A percentile compares a stretch with the other conserved stretches of the same genome.
phyloP scores from a whole-genome alignment of 108 stramenopile genomes.

The Stephanodiscus minutulus region DNA sequence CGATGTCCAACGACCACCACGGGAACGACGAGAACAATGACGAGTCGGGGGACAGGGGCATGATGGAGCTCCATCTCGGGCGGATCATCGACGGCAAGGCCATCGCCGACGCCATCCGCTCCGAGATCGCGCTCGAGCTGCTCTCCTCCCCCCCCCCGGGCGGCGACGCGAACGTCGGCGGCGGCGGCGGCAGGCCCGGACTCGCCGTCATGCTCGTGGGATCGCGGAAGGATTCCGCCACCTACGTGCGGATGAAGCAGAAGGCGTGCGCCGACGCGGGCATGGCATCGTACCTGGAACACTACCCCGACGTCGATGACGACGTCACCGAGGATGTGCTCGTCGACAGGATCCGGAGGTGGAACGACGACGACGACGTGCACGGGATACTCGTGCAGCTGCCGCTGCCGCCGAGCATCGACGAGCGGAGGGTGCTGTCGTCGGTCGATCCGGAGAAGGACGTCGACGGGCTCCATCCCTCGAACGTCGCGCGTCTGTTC shows the following conservation, averaged over 20 bases:
- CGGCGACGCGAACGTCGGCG: conserved; percentile 8
- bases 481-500: conserved; percentile 85
- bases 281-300: conserved; percentile 77
- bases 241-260: conserved; percentile 98
- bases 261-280: conserved; percentile 92
- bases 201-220: conserved; percentile 96
- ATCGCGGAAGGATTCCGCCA: conserved; percentile 89
- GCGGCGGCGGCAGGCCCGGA: conserved; percentile 61
- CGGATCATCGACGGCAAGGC: conserved; percentile 78
- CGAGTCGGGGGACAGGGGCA: no score
- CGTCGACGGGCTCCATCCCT: conserved; percentile 96
- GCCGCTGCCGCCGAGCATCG: conserved; percentile 89
- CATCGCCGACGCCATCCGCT: conserved; percentile 71
- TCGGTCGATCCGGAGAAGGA: conserved; percentile 85
- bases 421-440: conserved; percentile 79
- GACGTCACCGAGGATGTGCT: conserved; percentile 84
- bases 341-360: conserved; percentile 63
- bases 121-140: conserved; percentile 65
- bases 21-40: no score
- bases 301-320: conserved; percentile 68
- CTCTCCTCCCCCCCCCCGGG: no score
- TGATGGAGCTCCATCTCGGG: no score
- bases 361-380: conserved; percentile 81
- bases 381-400: conserved; percentile 98
- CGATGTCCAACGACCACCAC: no score